A percentile compares a stretch with the other conserved stretches of the same genome.
Evolutionary conservation across 331 rosid genomes (phyloP).

Genomic region (Acacia pycnantha): DNA sequence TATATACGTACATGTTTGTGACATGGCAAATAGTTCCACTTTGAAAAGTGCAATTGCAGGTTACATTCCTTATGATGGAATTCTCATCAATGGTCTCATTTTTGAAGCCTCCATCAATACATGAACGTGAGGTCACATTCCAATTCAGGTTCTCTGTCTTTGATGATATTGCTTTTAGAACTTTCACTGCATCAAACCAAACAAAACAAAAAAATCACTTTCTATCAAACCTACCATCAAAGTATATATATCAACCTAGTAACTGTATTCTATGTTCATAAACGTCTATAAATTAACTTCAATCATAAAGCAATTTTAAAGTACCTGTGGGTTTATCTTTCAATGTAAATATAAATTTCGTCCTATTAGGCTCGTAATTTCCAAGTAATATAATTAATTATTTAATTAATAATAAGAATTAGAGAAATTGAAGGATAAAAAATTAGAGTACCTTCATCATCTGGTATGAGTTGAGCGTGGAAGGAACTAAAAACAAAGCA

Average conservation of each 20-base stretch:
- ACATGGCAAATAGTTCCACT: conserved; percentile 47
- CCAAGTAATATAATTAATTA: not conserved
- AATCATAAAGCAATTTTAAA: not conserved
- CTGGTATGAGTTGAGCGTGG: conserved; percentile 60
- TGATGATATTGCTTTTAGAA: conserved; percentile 55
- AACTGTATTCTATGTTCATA: too few species aligned
- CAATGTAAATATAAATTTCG: too few species aligned
- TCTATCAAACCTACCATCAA: not conserved
- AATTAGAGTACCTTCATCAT: conserved; percentile 59
- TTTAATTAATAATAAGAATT: not conserved
- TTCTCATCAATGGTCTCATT: not conserved
- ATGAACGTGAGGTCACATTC: conserved; percentile 54
- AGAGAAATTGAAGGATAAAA: too few species aligned
- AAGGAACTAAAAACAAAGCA: conserved; percentile 44
- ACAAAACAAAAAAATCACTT: not conserved
- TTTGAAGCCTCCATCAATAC: conserved; percentile 42
- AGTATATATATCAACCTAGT: conserved; percentile 20
- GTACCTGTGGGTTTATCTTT: not conserved
- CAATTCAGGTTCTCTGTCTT: conserved; percentile 44
- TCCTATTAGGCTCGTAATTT: too few species aligned
- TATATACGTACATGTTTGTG: conserved; percentile 46
- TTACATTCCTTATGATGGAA: conserved; percentile 32
- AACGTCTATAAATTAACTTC: not conserved
- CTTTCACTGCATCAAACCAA: conserved; percentile 47
- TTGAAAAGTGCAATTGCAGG: conserved; percentile 50